Evolutionary conservation across 495 filamentous ascomycete species (phyloP), one percentile per base, ranked within the genome.

Genomic region (Astrocystis sublimbata): DNA sequence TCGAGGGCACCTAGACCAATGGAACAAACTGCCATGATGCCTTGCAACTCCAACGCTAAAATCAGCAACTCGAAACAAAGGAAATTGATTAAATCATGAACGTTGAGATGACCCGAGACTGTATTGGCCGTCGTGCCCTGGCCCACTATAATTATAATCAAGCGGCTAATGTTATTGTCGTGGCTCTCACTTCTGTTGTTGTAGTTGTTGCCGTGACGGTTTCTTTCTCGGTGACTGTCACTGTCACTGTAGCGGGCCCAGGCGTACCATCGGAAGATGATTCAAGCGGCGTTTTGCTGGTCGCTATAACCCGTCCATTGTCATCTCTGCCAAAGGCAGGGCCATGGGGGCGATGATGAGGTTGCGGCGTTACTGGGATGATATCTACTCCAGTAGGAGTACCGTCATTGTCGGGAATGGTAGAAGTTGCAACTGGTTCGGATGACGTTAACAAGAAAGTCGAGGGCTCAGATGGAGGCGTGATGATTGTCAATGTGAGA

Each of bases 341-440:
- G 6, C 17, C 13, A 52, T 40, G 33, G 30, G 9, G 19, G n/a
- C 12, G 30, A 36, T 12, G 28, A 12, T 30, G 0, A 17, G 58
- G 24, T 10, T n/a, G 4, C 23, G 36, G 21, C 2, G 58, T 60
- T 6, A 45, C 38, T 19, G 58, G 58, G 6, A 61, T 42, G 6
- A 62, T 54, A 56, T 46, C 60, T 47, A 62, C 51, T 23, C 60
- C 60, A 33, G 60, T 62, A 19, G 60, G 60, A 8, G 51, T 55
- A 10, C 35, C 41, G 43, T 49, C 43, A 1, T n/a, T 19, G 54
- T 52, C 26, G 21, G 35, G 31, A 33, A 24, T 28, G 17, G 53
- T 35, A 52, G 61, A 17, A 13, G 61, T 41, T 58, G 51, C 2
- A 6, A 33, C 13, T 24, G 51, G 42, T 30, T 36, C 21, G 21